Evolutionary conservation across 2,329 filamentous ascomycete species (phyloP), one percentile per base, ranked within the genome.

Genomic region (Colletotrichum nymphaeae): DNA sequence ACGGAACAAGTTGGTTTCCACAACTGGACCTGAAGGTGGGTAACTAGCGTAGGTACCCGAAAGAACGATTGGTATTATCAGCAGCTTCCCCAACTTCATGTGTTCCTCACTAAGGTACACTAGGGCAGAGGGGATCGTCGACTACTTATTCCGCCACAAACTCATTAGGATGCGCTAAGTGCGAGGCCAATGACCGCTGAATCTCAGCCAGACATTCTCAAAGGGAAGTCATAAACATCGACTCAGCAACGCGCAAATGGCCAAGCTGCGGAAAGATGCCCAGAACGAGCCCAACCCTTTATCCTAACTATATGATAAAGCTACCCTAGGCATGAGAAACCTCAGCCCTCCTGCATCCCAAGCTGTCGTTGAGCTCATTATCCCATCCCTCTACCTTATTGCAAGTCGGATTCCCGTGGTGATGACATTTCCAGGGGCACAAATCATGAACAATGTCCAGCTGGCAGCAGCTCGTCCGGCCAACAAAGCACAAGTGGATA

Each of bases 401-500:
- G 42, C 57, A 5, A 64, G 52, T n/a, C 52, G 52, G 24, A 63
- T 63, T 53, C 53, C 65, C 52, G 30, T 63, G 58, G 53, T 37
- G 42, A 72, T 72, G 59, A 42, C 70, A 72, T 56, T 57, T 32
- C 66, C 55, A 66, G 70, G 70, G 67, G 67, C 56, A 65, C 60
- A 62, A 60, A 60, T 66, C 57, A 52, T 46, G 53, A 35, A 65
- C 35, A 65, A 37, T 72, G 19, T 73, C 71, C 60, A 70, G 16
- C 37, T 42, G 16, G 37, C 37, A 42, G 71, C 67, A 62, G 28
- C 67, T 70, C 66, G 56, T 49, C 71, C 60, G 55, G 62, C 55
- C 67, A 71, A 73, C 71, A 71, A 60, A 42, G 35, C 62, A 35
- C 60, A 8, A 57, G 60, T 73, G 71, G 71, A 52, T 66, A 66